Evolutionary conservation across 2,329 filamentous ascomycete genomes (phyloP), one percentile per base, ranked within the genome.

Genomic region (Polytolypa hystricis): DNA sequence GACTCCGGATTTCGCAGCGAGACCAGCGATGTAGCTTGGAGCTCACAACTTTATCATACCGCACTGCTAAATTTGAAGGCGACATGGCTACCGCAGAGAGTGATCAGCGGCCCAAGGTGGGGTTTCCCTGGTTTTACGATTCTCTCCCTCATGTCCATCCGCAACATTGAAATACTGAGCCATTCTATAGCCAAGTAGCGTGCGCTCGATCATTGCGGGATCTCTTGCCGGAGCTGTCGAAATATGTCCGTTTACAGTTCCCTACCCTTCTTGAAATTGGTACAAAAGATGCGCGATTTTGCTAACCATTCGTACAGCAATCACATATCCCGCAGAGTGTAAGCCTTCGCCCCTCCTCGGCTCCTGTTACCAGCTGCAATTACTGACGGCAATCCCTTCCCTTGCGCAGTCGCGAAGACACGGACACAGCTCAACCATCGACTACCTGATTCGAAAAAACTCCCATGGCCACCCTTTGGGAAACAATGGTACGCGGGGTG

Each of bases 401-500:
- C 21, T 7, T 7, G n/a, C 7, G n/a, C n/a, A 84, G 80, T 96
- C 66, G 89, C 89, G 52, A 96, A 96, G 69, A 96, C 91, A 37
- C 73, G 91, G 49, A 84, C 84, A 38, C 91, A 96, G 62, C 78
- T 98, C 54, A 98, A 98, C 61, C 77, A 81, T 48, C 77, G 79
- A 50, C 70, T 96, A 52, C 70, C 82, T 33, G 79, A 81, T 38
- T 81, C 79, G 31, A 70, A 93, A 68, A 95, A 93, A 67, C 73
- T 95, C 19, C 86, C 89, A 36, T 95, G 85, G 83, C 91, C 91
- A 29, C 84, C 84, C 8, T 96, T 96, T 54, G 91, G 91, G 33
- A 70, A 65, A 50, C 85, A 93, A 61, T 98, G 91, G 91, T 98
- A 98, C 61, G 89, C 91, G 9, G 91, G 91, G 25, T 98, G 91